Evolutionary conservation across 2,329 filamentous ascomycete genomes (phyloP).

Genomic region (Zasmidium citrigriseum): DNA sequence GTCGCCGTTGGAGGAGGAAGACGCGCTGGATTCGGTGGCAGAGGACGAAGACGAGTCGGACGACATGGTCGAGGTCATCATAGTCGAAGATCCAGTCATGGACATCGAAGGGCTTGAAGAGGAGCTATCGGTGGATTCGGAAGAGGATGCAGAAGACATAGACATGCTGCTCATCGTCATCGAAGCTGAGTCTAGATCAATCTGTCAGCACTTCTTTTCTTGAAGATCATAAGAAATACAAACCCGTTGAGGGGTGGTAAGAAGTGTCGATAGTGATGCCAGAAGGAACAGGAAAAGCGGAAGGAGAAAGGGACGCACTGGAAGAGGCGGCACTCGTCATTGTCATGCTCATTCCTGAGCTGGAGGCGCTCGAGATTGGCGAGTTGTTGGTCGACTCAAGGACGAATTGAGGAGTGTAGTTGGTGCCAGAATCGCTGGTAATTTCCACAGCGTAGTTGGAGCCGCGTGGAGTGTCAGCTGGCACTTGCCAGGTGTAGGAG

Average conservation of each 20-base stretch:
- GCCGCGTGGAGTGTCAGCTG: conserved; percentile 42
- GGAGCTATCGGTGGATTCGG: no score
- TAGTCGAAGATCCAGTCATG: background rate
- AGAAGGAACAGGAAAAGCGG: conserved; percentile 12
- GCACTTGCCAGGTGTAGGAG: conserved; percentile 51
- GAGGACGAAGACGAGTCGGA: background rate
- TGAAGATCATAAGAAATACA: background rate
- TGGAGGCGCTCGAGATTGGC: conserved; percentile 36
- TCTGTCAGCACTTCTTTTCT: background rate
- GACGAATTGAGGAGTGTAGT: conserved; percentile 56
- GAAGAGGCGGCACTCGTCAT: conserved; percentile 17
- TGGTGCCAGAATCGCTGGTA: conserved; percentile 50
- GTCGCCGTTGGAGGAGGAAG: conserved; percentile 7
- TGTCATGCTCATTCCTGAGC: conserved; percentile 24
- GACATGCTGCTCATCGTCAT: no score
- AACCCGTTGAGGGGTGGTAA: conserved; percentile 3
- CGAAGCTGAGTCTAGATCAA: background rate
- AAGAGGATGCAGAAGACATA: no score
- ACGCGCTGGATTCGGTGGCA: background rate
- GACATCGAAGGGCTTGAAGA: no score
- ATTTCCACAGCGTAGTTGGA: conserved; percentile 57
- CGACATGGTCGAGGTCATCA: no score
- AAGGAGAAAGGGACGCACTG: conserved; percentile 27
- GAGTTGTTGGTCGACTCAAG: conserved; percentile 49
- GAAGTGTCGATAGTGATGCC: conserved; percentile 9